Base-by-base conservation (phyloP, 2,329 filamentous ascomycete species). In the Penicillium sp. region DNA sequence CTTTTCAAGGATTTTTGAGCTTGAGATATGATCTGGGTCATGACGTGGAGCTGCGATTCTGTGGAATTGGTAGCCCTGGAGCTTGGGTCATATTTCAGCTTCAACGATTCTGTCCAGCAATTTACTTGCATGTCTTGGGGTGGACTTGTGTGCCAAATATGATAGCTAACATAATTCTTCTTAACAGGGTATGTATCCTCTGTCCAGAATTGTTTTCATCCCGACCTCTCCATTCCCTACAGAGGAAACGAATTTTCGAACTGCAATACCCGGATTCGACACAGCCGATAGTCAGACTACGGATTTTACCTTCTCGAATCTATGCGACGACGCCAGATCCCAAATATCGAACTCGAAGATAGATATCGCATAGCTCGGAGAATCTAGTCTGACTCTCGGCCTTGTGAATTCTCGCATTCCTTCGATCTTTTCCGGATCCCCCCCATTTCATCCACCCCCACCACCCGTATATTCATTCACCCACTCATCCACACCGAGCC, bases 141-240 rank as follows among this genome's bases (percentile, higher is more conserved):
- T 19, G 13, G 15, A 25, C 16, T 2, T 40, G 38, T 33, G 23
- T 47, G 31, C 38, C 11, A 36, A 31, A 46, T 46, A 23, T 25
- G 15, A 48, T 64, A 31, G 55, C 65, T 68, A 44, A 68, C 61
- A 38, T 23, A 13, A 40, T 55, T 50, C 50, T 57, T 39, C 15
- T 60, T 9, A 4, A 54, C 50, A 70, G 68, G 68, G 68, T 71
- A 69, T 55, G 68, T 71, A 65, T 63, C 51, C 16, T 36, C 10
- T 16, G 5, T 27, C 10, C 9, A 43, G 29, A 27, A 6, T 15
- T 16, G 11, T 36, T 27, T 27, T 27, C 7, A 27, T 46, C 40
- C 40, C 50, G 11, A 27, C 21, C 39, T 33, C 11, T 52, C 31
- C 11, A 34, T 36, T 19, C 31, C 11, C 19, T 11, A 47, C 4